Base-by-base conservation (phyloP, 208 protist species). In the Leishmania aethiopica region DNA sequence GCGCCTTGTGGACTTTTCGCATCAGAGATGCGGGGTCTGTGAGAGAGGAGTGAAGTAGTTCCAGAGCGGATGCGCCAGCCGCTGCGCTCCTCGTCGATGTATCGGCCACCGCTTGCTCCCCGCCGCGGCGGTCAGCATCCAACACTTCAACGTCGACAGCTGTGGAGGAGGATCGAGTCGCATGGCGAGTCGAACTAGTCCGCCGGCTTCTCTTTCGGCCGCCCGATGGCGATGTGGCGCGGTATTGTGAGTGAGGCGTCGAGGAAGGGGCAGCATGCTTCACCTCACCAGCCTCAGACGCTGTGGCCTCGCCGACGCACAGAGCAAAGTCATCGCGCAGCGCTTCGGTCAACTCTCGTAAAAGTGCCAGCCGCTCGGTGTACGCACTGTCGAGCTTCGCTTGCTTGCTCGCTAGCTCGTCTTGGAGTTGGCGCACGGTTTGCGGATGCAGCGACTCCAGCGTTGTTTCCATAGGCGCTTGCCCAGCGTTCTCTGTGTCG, bases 301-400 rank as follows among this genome's bases (percentile, higher is more conserved):
- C 55, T 40, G 57, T 47, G 37, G 47, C 37, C 51, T 53, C 51
- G 15, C 47, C 73, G 35, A 59, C 73, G n/a, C 49, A 74, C 70
- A 53, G 28, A 6, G 25, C 40, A 45, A 51, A 22, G 59, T 76
- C 32, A 8, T 45, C 55, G 10, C 32, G 42, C n/a, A 72, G 71
- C 11, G 22, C 78, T 64, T 59, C 37, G n/a, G 25, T 28, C 19
- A 81, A 51, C 42, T 81, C 51, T 32, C 37, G 35, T 22, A 64
- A 17, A 70, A 75, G 78, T 19, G 32, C 37, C 67, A 72, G 17
- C 35, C 40, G 45, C 37, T 53, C 45, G 47, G 70, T 35, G 49
- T 75, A 55, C 75, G 57, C 57, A n/a, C 35, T 47, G 25, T 35
- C 45, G 4, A 76, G 72, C 79, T 77, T 40, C 71, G 70, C 49